Conservation (phyloP, 345 rosid genomes). For the Ailanthus altissimus region DNA sequence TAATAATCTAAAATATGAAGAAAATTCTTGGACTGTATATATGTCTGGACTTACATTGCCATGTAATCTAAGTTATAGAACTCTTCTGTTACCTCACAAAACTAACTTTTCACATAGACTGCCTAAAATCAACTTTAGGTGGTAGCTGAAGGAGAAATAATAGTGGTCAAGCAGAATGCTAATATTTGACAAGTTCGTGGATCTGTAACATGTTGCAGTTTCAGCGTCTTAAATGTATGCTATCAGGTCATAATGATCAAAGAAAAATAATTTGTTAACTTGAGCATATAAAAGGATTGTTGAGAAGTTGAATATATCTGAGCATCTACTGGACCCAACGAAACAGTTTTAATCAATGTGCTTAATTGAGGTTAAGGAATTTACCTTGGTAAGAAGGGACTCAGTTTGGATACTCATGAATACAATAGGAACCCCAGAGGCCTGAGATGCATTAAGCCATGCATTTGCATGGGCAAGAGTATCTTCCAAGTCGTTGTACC, state of each 20-base stretch:
- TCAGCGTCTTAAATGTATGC: background rate
- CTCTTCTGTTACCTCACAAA: background rate
- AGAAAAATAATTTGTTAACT: background rate
- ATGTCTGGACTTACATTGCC: too few species aligned
- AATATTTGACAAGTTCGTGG: background rate
- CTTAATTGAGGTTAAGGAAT: background rate
- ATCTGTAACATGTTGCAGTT: background rate
- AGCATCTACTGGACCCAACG: background rate
- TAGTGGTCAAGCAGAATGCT: background rate
- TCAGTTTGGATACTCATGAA: slow-evolving; percentile 95
- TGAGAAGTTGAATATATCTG: background rate
- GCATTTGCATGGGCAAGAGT: slow-evolving; percentile 94
- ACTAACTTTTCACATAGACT: too few species aligned
- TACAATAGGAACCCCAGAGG: slow-evolving; percentile 74
- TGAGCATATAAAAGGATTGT: background rate
- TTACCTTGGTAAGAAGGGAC: slow-evolving; percentile 91
- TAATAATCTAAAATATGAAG: background rate
- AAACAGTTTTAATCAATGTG: background rate
- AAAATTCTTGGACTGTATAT: background rate
- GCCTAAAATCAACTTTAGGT: too few species aligned
- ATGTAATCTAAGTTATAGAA: background rate
- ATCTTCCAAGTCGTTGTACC: slow-evolving; percentile 90
- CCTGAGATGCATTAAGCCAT: slow-evolving; percentile 84
- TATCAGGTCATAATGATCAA: background rate
- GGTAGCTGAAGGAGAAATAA: too few species aligned